Base-by-base conservation (phyloP, 2,329 filamentous ascomycete species). In the Paramyrothecium roridum region DNA sequence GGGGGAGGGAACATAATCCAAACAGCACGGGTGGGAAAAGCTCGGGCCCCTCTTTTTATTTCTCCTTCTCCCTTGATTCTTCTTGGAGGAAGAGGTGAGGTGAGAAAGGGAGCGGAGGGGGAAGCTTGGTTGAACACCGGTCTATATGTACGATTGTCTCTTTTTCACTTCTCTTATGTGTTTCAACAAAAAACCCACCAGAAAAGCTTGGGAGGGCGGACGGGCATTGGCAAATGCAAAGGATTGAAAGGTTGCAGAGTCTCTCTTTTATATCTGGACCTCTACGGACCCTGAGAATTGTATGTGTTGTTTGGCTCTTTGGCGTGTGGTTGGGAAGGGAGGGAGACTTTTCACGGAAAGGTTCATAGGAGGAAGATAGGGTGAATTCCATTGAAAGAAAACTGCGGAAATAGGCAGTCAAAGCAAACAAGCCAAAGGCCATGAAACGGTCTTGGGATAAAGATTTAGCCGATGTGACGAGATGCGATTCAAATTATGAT, bases 91-190 rank as follows among this genome's bases (percentile, higher is more conserved):
- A 6, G 48, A 13, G 26, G 12, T 10, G 21, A n/a, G 33, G n/a
- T n/a, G n/a, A n/a, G n/a, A n/a, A n/a, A n/a, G n/a, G n/a, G n/a
- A n/a, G n/a, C n/a, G n/a, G 11, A 8, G 48, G 23, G 11, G 4
- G 37, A 13, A 43, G 37, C 4, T 16, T 43, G 37, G 37, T 16
- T 19, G 37, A 43, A 54, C 56, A 30, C 57, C 57, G 59, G 66
- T 67, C 66, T 68, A 69, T 61, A 64, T 72, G 70, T 72, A 72
- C 70, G 66, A 72, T 72, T 70, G 68, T 69, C 65, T 66, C 61
- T 63, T 61, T 66, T 64, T 30, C 52, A 46, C 59, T 52, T 54
- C 30, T 33, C 55, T 55, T 21, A 52, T 55, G 48, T 52, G 61
- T 64, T 58, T 63, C 68, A 63, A 71, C 13, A 43, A 43, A 67